Conservation (phyloP, 176 grass and related monocot species). For the Alloteropsis semialata region DNA sequence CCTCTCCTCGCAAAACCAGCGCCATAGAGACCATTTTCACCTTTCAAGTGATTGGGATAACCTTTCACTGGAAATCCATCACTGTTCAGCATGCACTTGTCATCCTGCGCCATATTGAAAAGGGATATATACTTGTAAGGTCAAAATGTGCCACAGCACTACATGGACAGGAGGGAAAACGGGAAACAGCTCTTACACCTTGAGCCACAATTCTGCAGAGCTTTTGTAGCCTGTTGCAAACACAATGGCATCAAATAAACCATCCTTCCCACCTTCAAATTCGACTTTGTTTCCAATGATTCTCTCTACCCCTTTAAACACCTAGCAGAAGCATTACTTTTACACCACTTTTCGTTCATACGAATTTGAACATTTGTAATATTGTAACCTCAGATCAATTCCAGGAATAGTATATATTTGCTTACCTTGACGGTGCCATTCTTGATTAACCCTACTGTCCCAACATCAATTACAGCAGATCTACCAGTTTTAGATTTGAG, state of each 20-base stretch:
- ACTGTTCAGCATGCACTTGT: background rate
- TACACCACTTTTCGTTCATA: background rate
- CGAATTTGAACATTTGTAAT: background rate
- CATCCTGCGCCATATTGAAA: background rate
- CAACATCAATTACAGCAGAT: slow-evolving; percentile 42
- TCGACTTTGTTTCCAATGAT: slow-evolving; percentile 23
- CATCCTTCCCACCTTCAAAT: slow-evolving; percentile 1
- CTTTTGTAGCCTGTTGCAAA: slow-evolving; percentile 60
- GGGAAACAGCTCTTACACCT: slow-evolving; percentile 1
- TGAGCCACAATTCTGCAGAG: slow-evolving; percentile 31
- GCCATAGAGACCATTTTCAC: slow-evolving; percentile 36
- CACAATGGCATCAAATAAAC: slow-evolving; percentile 25
- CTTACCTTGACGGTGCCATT: slow-evolving; percentile 37
- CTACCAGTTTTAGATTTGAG: slow-evolving; percentile 21
- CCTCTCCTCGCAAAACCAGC: slow-evolving; percentile 23
- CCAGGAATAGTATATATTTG: background rate
- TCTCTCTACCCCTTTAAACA: background rate
- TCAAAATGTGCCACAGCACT: background rate
- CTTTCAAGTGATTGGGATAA: slow-evolving; percentile 40
- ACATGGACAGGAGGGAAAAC: too few relatives aligned
- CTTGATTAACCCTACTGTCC: slow-evolving; percentile 36
- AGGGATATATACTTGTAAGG: background rate
- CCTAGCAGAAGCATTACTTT: background rate
- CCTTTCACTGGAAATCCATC: slow-evolving; percentile 24
- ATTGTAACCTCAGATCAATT: background rate